Evolutionary conservation across 768 basidiomycete genomes (phyloP).

Genomic region (Pleurotus djamor): DNA sequence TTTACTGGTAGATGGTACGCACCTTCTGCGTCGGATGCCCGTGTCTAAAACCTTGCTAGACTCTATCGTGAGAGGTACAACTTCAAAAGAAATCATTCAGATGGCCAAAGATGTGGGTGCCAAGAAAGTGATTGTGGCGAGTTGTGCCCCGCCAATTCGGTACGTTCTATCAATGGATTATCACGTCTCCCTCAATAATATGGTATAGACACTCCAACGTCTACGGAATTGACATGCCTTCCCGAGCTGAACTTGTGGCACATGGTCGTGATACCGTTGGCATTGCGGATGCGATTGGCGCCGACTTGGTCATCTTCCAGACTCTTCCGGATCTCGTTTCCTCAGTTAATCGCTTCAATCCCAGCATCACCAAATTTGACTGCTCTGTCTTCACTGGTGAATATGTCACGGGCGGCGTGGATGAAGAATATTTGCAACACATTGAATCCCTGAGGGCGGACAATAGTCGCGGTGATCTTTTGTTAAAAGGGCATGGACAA

Average conservation of each 20-base stretch:
- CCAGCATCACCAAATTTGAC: constrained; percentile 75
- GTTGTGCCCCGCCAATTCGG: constrained; percentile 96
- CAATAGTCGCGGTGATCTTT: constrained; percentile 61
- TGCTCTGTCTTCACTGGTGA: constrained; percentile 98
- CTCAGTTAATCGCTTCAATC: constrained; percentile 85
- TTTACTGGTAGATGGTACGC: constrained; percentile 89
- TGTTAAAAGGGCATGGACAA: constrained; percentile 26
- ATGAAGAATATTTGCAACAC: constrained; percentile 73
- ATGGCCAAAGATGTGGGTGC: constrained; percentile 99
- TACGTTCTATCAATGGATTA: constrained; percentile 22
- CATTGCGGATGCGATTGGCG: constrained; percentile 83
- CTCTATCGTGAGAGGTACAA: constrained; percentile 98
- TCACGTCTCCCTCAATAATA: no score
- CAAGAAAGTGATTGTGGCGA: constrained; percentile 92
- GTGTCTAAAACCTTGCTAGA: constrained; percentile 43
- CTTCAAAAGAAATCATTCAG: constrained; percentile 97
- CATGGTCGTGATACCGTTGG: constrained; percentile 67
- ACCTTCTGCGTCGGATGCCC: neutral
- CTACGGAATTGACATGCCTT: constrained; percentile 99
- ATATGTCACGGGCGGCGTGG: constrained; percentile 93
- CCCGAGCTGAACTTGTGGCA: constrained; percentile 90
- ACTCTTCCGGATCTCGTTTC: constrained; percentile 83
- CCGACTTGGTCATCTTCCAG: constrained; percentile 96
- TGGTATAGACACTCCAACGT: constrained; percentile 78
- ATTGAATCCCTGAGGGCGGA: constrained; percentile 82